Base-by-base conservation (phyloP, 768 basidiomycete species). In the Russula lepida region DNA sequence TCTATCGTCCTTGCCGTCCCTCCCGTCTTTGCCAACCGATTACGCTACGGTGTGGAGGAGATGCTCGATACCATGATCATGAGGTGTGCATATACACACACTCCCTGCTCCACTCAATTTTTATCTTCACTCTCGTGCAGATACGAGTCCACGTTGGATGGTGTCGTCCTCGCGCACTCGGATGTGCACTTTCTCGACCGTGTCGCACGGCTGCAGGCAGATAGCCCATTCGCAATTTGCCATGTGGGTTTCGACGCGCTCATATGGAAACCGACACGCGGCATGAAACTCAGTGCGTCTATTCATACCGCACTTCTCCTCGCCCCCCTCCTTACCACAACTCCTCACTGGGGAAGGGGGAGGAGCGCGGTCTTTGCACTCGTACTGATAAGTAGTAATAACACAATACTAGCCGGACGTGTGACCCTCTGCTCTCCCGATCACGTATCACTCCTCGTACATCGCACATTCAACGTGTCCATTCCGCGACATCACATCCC, bases 41-140 rank as follows among this genome's bases (percentile, higher is more conserved):
- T 86, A n/a, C 76, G 80, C 11, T 76, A 73, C 43, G 95, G 95
- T 7, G 89, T 84, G 19, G 84, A 88, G 69, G 92, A 98, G 74
- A 85, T 94, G 82, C 76, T 98, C 19, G 93, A 98, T 72, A 90
- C 89, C 8, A 88, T 97, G 88, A 75, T 95, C 15, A 95, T 98
- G 95, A 84, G 90, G 95, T 94, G 69, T 67, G 81, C 74, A 21
- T 28, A 21, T 21, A 21, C n/a, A 9, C 15, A 15, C 44, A n/a
- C 39, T 21, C 39, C 25, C 43, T 4, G 35, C n/a, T n/a, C n/a
- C 49, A 37, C 17, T 6, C 50, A 8, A 5, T 17, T 54, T 27
- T 46, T 17, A 5, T 9, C 27, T 13, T 51, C 19, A 6, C 23
- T 30, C 28, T 11, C 15, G n/a, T n/a, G n/a, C 63, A 98, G 95